phyloP scores from a whole-genome alignment of 2,329 filamentous ascomycete genomes.

The Ophiostoma quercus region DNA sequence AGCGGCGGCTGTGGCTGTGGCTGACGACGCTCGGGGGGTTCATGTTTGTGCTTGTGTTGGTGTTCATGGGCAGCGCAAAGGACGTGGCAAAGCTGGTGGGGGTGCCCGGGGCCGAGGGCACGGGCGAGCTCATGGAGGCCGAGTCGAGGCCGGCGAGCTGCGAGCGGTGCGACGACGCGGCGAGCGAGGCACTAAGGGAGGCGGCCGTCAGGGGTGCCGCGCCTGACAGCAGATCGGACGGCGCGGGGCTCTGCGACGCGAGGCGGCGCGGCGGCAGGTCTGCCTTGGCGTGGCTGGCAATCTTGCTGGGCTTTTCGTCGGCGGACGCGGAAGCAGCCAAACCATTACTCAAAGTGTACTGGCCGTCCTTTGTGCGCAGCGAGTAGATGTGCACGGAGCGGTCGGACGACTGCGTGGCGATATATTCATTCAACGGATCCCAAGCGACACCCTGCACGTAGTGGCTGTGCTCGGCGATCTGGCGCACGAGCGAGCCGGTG shows the following conservation, averaged over 20 bases:
- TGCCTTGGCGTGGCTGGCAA: constrained; percentile 42
- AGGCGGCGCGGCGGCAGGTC: constrained; percentile 88
- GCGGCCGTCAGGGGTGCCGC: constrained; percentile 4
- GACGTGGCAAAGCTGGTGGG: constrained; percentile 84
- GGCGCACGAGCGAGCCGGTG: constrained; percentile 63
- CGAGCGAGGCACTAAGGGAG: constrained; percentile 3
- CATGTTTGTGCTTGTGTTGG: constrained; percentile 53
- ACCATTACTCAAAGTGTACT: constrained; percentile 62
- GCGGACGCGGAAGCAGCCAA: background rate
- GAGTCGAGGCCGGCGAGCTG: constrained; percentile 55
- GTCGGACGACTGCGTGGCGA: constrained; percentile 96
- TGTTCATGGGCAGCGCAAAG: constrained; percentile 89
- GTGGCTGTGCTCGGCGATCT: constrained; percentile 95
- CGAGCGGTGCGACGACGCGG: constrained; percentile 46
- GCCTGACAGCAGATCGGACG: constrained; percentile 59
- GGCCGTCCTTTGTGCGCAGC: constrained; percentile 90
- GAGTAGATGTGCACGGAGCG: constrained; percentile 97
- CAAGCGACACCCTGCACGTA: constrained; percentile 98
- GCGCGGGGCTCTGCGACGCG: constrained; percentile 86
- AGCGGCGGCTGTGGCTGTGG: constrained; percentile 88
- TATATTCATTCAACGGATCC: constrained; percentile 97
- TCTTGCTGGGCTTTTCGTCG: constrained; percentile 10
- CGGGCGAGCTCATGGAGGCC: constrained; percentile 61
- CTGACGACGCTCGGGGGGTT: constrained; percentile 86
- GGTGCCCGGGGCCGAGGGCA: constrained; percentile 86